Evolutionary conservation across 352 stramenopile genomes (phyloP), one percentile per base, ranked within the genome.

Genomic region (Phytopythium cucurbitacearum): DNA sequence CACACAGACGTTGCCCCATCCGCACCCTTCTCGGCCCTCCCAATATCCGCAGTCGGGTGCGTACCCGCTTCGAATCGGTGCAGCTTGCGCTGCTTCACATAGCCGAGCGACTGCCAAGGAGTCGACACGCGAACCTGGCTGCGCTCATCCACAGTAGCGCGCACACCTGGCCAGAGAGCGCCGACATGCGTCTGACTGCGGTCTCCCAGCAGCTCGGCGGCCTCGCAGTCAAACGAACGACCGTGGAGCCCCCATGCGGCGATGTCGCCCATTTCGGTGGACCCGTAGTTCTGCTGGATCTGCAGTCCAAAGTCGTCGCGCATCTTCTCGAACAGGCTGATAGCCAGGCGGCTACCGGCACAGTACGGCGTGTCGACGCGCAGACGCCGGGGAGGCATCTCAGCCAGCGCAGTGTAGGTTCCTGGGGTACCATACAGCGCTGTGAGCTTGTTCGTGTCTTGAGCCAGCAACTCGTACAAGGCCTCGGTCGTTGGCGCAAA

Each of bases 241-340:
- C 73, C 76, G 34, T 79, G 56, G 21, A 88, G 56, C 40, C 65
- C 53, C 80, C 79, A 91, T 43, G 79, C 79, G 0, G 83, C 78
- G 45, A 94, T 95, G 52, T 87, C 67, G 11, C 81, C 85, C 43
- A 77, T 91, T 57, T 95, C 85, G 21, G 81, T 95, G 34, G 85
- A 89, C 0, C 85, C 85, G 49, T 95, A 95, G 64, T 94, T 95
- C 48, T 95, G 85, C 67, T 92, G 84, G 47, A 95, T 36, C 12
- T 53, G 44, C 16, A 94, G 58, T n/a, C 81, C 82, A 45, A 73
- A 93, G 12, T 85, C 57, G 36, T 73, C 55, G 5, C 59, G 53
- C 37, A 89, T 82, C 40, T 61, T 71, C 35, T 65, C 37, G 45
- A 89, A 87, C 15, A 95, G 60, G 43, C 72, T 50, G 5, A 64